phyloP scores from a whole-genome alignment of 2,329 filamentous ascomycete species.

The Fusarium graminum region DNA sequence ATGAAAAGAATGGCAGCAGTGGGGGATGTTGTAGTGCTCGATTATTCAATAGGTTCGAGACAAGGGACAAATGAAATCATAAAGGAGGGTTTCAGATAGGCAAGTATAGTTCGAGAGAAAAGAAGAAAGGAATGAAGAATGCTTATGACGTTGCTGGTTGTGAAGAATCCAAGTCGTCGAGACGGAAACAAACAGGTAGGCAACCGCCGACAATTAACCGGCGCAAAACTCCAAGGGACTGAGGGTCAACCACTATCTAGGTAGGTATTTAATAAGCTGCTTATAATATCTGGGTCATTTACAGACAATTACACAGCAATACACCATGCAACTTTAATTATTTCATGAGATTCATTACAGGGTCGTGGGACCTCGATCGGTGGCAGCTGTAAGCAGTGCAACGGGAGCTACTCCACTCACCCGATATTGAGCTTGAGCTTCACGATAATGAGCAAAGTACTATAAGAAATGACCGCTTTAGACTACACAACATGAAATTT shows the following conservation, averaged over 20 bases:
- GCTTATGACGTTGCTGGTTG: slow-evolving; percentile 28
- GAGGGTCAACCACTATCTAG: neutral
- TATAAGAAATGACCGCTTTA: no score
- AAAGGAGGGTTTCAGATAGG: neutral
- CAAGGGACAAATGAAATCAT: neutral
- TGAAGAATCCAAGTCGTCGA: slow-evolving; percentile 27
- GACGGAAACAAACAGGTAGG: slow-evolving; percentile 38
- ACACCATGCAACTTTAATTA: no score
- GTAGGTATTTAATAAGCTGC: neutral
- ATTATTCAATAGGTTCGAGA: slow-evolving; percentile 7
- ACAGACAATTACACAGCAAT: neutral
- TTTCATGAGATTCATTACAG: no score
- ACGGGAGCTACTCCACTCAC: slow-evolving; percentile 10
- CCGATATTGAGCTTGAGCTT: slow-evolving; percentile 13
- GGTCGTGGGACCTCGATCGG: neutral
- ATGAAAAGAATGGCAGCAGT: slow-evolving; percentile 8
- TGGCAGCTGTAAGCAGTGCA: slow-evolving; percentile 44
- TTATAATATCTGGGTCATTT: neutral
- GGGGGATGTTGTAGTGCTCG: neutral
- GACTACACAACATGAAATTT: neutral
- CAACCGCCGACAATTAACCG: slow-evolving; percentile 51
- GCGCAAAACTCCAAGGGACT: slow-evolving; percentile 39
- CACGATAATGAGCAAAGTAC: neutral
- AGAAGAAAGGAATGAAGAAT: slow-evolving; percentile 18
- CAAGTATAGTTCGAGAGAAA: slow-evolving; percentile 10